Percentiles rank a stretch among this genome's conserved stretches.
These are phyloP conservation scores for Pestalotiopsis sp. DNA, from an alignment of 2,329 filamentous ascomycete species.

Conservation along the genomic window DNA sequence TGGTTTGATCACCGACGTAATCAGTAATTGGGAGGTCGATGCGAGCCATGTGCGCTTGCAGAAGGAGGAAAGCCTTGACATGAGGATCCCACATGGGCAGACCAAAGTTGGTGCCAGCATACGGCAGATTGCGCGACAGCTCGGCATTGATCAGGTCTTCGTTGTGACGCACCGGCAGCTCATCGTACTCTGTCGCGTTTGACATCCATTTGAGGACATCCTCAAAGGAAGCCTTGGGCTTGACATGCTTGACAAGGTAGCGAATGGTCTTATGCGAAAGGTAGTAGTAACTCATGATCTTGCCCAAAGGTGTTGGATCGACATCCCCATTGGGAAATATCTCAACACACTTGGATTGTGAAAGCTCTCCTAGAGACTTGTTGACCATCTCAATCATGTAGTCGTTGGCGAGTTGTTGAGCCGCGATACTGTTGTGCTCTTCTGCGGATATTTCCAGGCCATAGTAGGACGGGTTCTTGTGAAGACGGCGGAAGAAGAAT, in stretches of 20 bases:
- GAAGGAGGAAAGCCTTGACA: slow-evolving; percentile 90
- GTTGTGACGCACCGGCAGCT: slow-evolving; percentile 95
- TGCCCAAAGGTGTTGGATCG: slow-evolving; percentile 86
- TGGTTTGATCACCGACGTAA: slow-evolving; percentile 92
- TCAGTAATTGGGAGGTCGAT: slow-evolving; percentile 93
- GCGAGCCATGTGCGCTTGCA: slow-evolving; percentile 94
- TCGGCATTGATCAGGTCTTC: slow-evolving; percentile 97
- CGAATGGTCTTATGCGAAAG: slow-evolving; percentile 94
- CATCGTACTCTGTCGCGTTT: slow-evolving; percentile 92
- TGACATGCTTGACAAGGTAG: slow-evolving; percentile 76
- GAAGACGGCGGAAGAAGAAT: slow-evolving; percentile 95
- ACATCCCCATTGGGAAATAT: slow-evolving; percentile 87
- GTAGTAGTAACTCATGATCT: slow-evolving; percentile 99
- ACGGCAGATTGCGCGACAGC: slow-evolving; percentile 78
- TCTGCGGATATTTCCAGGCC: slow-evolving; percentile 91
- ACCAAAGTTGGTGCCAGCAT: slow-evolving; percentile 60
- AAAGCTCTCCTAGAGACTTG: slow-evolving; percentile 79
- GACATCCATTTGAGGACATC: slow-evolving; percentile 93
- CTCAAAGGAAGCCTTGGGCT: slow-evolving; percentile 73
- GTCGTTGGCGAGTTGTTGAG: slow-evolving; percentile 86
- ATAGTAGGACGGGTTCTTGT: slow-evolving; percentile 99
- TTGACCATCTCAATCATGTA: slow-evolving; percentile 95
- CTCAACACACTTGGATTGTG: slow-evolving; percentile 80
- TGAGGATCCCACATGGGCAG: slow-evolving; percentile 98
- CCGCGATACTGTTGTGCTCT: slow-evolving; percentile 84